Evolutionary conservation across 108 stramenopile genomes (phyloP).

Genomic region (Cyclotella baltica): DNA sequence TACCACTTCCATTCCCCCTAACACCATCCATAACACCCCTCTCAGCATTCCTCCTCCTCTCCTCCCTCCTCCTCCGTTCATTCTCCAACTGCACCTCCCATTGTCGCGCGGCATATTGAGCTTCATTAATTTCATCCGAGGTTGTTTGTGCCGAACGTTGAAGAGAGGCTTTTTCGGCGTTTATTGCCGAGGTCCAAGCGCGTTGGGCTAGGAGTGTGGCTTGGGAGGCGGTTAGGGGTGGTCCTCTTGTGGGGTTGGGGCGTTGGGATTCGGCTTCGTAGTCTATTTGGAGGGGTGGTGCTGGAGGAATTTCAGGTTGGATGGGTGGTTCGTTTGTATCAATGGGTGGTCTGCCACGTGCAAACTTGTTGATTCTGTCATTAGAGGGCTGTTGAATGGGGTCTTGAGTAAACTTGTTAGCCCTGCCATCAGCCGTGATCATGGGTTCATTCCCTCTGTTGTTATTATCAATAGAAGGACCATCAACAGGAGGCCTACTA

Average conservation of each 20-base stretch:
- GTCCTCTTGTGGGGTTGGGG: not conserved
- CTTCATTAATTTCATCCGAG: slow-evolving; percentile 3
- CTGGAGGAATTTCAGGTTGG: slow-evolving; percentile 3
- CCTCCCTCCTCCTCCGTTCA: slow-evolving; percentile 1
- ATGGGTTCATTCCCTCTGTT: too few relatives aligned
- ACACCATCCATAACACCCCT: slow-evolving; percentile 3
- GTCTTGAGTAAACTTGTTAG: not conserved
- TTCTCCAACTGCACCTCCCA: not conserved
- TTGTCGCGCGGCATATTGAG: not conserved
- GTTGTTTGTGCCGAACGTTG: slow-evolving; percentile 14
- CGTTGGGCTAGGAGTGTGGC: slow-evolving; percentile 18
- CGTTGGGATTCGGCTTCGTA: slow-evolving; percentile 30
- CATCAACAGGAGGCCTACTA: not conserved
- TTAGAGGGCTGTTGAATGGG: too few relatives aligned
- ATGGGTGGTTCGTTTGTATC: too few relatives aligned
- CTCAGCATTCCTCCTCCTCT: slow-evolving; percentile 10
- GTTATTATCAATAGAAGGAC: too few relatives aligned
- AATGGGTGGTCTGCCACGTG: not conserved
- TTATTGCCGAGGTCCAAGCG: slow-evolving; percentile 21
- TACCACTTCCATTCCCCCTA: slow-evolving; percentile 27
- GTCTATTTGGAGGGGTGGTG: slow-evolving; percentile 28
- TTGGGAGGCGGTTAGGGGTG: slow-evolving; percentile 10
- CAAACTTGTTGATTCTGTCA: not conserved
- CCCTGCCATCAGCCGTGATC: not conserved
- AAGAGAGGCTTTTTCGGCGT: slow-evolving; percentile 24